A percentile compares a stretch with the other conserved stretches of the same genome.
Conservation (phyloP, 2,329 filamentous ascomycete genomes). For the Aaosphaeria pasadenensis region DNA sequence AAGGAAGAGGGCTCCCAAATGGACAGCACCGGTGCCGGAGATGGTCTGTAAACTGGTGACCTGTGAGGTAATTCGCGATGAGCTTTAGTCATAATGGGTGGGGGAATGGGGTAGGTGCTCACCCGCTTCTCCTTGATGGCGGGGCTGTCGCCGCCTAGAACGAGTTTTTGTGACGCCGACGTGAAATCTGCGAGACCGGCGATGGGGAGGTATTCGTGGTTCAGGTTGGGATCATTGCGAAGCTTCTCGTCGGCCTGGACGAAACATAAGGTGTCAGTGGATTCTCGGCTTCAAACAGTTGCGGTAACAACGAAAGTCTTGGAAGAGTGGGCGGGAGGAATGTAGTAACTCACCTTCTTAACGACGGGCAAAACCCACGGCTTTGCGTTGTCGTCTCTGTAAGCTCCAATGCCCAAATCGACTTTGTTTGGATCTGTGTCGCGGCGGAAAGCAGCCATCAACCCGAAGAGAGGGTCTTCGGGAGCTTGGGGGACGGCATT, state of each 20-base stretch:
- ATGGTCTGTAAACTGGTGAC: slow-evolving; percentile 85
- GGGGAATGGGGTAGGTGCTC: slow-evolving; percentile 19
- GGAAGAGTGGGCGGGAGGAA: background rate
- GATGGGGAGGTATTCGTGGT: slow-evolving; percentile 98
- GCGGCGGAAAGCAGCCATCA: slow-evolving; percentile 83
- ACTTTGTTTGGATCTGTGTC: slow-evolving; percentile 79
- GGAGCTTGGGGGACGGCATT: slow-evolving; percentile 83
- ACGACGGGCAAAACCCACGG: slow-evolving; percentile 97
- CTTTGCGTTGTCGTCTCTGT: slow-evolving; percentile 92
- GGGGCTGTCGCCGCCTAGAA: slow-evolving; percentile 75
- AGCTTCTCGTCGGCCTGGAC: slow-evolving; percentile 84
- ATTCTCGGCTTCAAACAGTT: background rate
- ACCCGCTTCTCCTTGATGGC: slow-evolving; percentile 81
- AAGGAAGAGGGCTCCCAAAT: slow-evolving; percentile 91
- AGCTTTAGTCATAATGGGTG: slow-evolving; percentile 20
- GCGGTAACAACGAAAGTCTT: background rate
- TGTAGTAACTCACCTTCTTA: slow-evolving; percentile 70
- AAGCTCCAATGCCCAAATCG: slow-evolving; percentile 92
- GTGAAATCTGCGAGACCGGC: slow-evolving; percentile 84
- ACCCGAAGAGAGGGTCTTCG: slow-evolving; percentile 90
- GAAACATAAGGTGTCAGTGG: slow-evolving; percentile 16
- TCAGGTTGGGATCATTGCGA: slow-evolving; percentile 81
- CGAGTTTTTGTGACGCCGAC: slow-evolving; percentile 83
- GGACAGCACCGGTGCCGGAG: slow-evolving; percentile 93
- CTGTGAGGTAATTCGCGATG: slow-evolving; percentile 32